Conservation (phyloP, 352 stramenopile species). For the Phytopythium boreale region DNA sequence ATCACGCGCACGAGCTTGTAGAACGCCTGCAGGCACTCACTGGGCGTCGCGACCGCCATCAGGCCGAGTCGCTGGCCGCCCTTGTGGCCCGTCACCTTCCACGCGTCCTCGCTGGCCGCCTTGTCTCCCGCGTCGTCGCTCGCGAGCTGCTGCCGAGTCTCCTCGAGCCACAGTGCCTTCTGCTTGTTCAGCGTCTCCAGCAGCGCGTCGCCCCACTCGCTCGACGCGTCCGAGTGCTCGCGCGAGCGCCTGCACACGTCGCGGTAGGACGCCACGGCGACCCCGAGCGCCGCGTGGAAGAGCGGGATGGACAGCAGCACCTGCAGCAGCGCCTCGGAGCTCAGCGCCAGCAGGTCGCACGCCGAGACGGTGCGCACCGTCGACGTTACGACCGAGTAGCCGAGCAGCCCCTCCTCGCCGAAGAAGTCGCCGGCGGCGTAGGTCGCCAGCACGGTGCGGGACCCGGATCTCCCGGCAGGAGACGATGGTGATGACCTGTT, state of each 20-base stretch:
- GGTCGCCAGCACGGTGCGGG: constrained; percentile 5
- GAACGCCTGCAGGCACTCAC: constrained; percentile 44
- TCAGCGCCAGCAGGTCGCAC: constrained; percentile 31
- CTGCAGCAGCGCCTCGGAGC: constrained; percentile 40
- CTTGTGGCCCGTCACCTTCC: constrained; percentile 21
- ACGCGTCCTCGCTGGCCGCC: constrained; percentile 21
- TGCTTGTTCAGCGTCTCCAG: constrained; percentile 27
- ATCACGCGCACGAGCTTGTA: constrained; percentile 52
- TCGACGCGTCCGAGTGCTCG: not conserved
- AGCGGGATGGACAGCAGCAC: constrained; percentile 37
- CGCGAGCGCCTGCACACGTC: constrained; percentile 25
- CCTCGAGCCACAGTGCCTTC: constrained; percentile 34
- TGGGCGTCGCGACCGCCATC: constrained; percentile 19
- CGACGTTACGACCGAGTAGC: constrained; percentile 37
- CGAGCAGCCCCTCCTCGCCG: constrained; percentile 53
- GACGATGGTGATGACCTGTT: constrained; percentile 2
- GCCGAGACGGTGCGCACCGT: constrained; percentile 29
- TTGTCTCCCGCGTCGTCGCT: constrained; percentile 9
- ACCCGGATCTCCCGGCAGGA: not conserved
- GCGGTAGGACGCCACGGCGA: constrained; percentile 49
- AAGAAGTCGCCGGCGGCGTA: constrained; percentile 56
- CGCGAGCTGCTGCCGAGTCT: constrained; percentile 9
- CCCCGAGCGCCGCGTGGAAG: constrained; percentile 30
- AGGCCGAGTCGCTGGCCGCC: constrained; percentile 24
- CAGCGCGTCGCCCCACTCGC: constrained; percentile 38